Evolutionary conservation across 192 early-diverging fungal species (phyloP).

Genomic region (Allomyces macrogynus): DNA sequence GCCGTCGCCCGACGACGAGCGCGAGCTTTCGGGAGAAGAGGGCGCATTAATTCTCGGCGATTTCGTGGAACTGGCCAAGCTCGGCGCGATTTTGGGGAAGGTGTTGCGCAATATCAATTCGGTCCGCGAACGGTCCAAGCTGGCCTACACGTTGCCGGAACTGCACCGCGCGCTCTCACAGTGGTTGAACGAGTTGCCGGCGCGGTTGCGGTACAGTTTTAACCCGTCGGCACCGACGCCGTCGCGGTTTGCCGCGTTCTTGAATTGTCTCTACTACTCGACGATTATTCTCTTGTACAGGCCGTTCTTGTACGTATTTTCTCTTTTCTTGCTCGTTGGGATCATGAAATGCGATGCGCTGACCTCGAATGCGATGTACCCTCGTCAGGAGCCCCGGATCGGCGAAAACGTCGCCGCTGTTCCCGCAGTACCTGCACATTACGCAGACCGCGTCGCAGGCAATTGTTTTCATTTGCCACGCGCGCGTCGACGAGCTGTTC

Average conservation of each 20-base stretch:
- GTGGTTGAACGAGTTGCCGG: neutral
- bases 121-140: neutral
- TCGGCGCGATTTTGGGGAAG: neutral
- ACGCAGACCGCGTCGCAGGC: neutral
- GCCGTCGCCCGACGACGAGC: neutral
- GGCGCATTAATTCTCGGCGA: neutral
- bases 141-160: neutral
- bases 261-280: neutral
- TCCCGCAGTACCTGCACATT: neutral
- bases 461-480: neutral
- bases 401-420: neutral
- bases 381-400: too few relatives aligned
- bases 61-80: neutral
- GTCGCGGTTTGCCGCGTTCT: neutral
- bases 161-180: neutral
- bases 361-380: too few relatives aligned
- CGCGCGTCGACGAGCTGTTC: neutral
- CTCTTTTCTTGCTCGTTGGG: neutral
- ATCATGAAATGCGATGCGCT: neutral
- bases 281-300: neutral
- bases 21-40: neutral
- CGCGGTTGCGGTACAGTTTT: neutral
- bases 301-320: neutral
- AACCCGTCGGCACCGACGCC: neutral
- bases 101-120: neutral